Evolutionary conservation across 1,139 yeast species (phyloP), one percentile per base, ranked within the genome.

Genomic region (Yamadazyma dendronema): DNA sequence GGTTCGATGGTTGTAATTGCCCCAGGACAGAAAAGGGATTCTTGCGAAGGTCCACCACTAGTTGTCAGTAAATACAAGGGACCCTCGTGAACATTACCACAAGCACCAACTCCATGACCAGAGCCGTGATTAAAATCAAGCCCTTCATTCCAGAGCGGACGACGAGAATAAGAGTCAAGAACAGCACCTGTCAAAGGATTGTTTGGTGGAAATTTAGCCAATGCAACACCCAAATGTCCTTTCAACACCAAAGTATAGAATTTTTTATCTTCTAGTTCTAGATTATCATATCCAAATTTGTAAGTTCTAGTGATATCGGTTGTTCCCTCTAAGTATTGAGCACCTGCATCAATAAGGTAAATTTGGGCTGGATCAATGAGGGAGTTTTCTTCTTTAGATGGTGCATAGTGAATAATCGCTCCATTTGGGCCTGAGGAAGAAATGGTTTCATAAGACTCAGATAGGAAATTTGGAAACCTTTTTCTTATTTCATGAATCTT

Each of bases 101-200:
- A 77, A 32, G 76, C 65, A 8, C 80, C 82, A 4, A 77, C 74
- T 1, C 83, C 83, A 51, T 77, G 83, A 0, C 83, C 82, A 1
- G 81, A 71, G 6, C 83, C 83, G 52, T 77, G 83, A 38, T 71
- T 72, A 48, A 67, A 77, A 45, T 71, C 76, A 33, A 72, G 55
- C 0, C 82, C 82, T 38, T 67, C 67, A 42, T 68, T 68, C 78
- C 78, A 73, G 43, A 77, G 59, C 2, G 80, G 75, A 40, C 66
- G 68, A 37, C 83, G 57, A 2, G 80, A 75, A 37, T 74, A 62
- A 0, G 72, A 57, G 47, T 77, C 83, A 29, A 77, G 62, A 28
- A 71, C 61, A 4, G 66, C 57, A 0, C 80, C 77, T 2, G 75
- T 64, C 4, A 65, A 57, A 5, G 51, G 38, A 9, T 61, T 54